Evolutionary conservation across 495 filamentous ascomycete species (phyloP).

Genomic region (Podospora anserina): DNA sequence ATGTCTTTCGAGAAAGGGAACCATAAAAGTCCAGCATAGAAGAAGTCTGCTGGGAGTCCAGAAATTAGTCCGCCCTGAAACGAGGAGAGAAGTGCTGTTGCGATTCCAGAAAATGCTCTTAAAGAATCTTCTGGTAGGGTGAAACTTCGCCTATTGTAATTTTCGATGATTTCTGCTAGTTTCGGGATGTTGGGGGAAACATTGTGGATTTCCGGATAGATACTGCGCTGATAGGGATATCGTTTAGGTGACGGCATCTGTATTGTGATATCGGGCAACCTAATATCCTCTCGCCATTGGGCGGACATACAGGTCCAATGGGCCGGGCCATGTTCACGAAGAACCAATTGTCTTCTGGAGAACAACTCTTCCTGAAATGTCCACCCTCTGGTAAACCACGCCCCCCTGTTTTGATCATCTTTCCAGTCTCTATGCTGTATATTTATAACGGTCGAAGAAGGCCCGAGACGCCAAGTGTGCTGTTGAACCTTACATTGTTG

Average conservation of each 20-base stretch:
- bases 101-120: neutral
- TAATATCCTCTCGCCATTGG: neutral
- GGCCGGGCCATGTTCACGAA: neutral
- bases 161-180: neutral
- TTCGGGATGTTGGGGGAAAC: neutral
- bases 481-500: neutral
- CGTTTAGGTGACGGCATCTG: neutral
- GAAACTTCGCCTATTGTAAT: neutral
- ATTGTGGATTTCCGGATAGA: neutral
- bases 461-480: neutral
- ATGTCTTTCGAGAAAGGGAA: neutral
- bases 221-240: no score
- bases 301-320: neutral
- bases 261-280: neutral
- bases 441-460: neutral
- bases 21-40: neutral
- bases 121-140: neutral
- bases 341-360: neutral
- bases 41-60: neutral
- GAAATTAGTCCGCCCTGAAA: neutral
- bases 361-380: neutral
- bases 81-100: neutral
- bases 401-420: neutral
- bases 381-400: neutral
- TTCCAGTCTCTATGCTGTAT: neutral